Evolutionary conservation across 768 basidiomycete genomes (phyloP).

Genomic region (Lactarius sp.): DNA sequence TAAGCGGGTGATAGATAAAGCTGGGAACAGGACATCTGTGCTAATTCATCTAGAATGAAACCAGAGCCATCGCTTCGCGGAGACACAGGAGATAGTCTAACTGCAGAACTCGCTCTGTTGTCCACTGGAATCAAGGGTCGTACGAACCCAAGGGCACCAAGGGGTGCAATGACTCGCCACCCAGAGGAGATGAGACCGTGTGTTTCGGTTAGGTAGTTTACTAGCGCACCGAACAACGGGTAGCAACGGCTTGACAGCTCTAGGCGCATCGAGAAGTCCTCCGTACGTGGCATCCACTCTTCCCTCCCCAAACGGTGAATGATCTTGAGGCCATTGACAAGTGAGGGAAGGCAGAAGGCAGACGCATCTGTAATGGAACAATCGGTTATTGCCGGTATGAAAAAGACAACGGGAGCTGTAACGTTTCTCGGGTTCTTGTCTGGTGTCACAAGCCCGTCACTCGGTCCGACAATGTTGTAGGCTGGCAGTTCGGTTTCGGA

Average conservation of each 20-base stretch:
- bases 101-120: neutral
- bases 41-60: neutral
- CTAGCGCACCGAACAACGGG: neutral
- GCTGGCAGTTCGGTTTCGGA: too few species aligned
- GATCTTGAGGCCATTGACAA: neutral
- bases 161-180: neutral
- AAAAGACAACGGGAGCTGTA: too few species aligned
- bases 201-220: too few species aligned
- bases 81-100: neutral
- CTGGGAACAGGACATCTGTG: neutral
- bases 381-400: neutral
- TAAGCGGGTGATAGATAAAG: slow-evolving; percentile 7
- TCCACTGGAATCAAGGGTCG: neutral
- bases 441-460: too few species aligned
- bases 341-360: neutral
- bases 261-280: neutral
- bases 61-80: neutral
- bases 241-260: neutral
- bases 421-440: too few species aligned
- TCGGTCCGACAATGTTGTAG: too few species aligned
- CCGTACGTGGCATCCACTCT: too few species aligned
- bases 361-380: neutral
- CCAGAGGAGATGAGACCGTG: neutral
- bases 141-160: neutral
- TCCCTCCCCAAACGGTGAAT: neutral